Evolutionary conservation across 1,139 yeast genomes (phyloP).

Genomic region (Suhomyces anneliseae): DNA sequence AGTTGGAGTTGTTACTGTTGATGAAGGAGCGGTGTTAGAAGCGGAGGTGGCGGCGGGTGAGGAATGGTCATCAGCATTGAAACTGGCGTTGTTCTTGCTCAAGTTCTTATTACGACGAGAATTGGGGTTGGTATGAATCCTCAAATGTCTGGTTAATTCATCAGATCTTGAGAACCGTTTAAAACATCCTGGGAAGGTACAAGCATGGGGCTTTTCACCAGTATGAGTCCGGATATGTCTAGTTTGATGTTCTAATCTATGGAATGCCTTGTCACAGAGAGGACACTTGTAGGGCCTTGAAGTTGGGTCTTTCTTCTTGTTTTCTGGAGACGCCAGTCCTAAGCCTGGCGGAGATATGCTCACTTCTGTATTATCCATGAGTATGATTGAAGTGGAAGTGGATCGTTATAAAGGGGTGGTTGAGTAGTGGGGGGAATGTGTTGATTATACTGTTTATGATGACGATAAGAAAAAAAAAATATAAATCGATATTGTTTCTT

Average conservation of each 20-base stretch:
- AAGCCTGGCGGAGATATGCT: background rate
- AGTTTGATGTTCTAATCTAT: constrained; percentile 65
- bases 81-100: constrained; percentile 14
- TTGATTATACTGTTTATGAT: too few relatives aligned
- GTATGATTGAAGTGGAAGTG: background rate
- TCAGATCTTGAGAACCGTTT: constrained; percentile 69
- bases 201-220: constrained; percentile 74
- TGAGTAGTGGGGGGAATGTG: background rate
- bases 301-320: constrained; percentile 20
- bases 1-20: constrained; percentile 1
- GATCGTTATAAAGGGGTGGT: background rate
- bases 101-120: constrained; percentile 56
- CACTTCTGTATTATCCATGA: constrained; percentile 1
- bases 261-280: constrained; percentile 62
- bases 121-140: constrained; percentile 64
- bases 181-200: constrained; percentile 65
- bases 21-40: background rate
- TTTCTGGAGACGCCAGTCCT: background rate
- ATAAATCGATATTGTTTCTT: too few relatives aligned
- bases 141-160: constrained; percentile 65
- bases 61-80: constrained; percentile 6
- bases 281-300: constrained; percentile 57
- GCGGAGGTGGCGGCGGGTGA: background rate
- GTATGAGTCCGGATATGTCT: constrained; percentile 72
- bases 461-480: too few relatives aligned